These are phyloP conservation scores for Immersiporthe knoxdaviesiana DNA, from an alignment of 2,329 filamentous ascomycete species.

Conservation along the genomic window DNA sequence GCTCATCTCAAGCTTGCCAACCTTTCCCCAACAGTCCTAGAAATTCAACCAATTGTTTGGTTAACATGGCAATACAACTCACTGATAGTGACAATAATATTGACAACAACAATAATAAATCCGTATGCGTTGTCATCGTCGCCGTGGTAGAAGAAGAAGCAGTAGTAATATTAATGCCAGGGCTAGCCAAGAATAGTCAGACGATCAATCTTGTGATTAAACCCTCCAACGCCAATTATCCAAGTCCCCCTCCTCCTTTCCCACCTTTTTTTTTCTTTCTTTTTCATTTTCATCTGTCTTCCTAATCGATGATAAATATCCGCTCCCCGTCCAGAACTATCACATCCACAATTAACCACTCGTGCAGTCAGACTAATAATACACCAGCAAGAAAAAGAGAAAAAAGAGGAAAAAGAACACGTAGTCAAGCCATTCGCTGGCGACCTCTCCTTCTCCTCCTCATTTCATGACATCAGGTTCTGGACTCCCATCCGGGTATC, in stretches of 20 bases:
- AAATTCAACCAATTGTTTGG: background rate
- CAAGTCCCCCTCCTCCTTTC: background rate
- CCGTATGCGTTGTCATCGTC: too few relatives aligned
- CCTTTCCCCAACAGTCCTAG: background rate
- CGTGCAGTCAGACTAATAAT: slow-evolving; percentile 2
- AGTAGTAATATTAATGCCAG: background rate
- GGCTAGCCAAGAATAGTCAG: background rate
- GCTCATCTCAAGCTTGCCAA: background rate
- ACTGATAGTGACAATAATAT: too few relatives aligned
- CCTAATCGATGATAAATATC: background rate
- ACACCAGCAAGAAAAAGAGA: background rate
- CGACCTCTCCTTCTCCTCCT: background rate
- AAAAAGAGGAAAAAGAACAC: background rate
- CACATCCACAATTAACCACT: background rate
- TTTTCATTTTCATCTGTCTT: background rate
- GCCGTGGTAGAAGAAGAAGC: too few relatives aligned
- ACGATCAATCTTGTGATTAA: too few relatives aligned
- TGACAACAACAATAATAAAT: too few relatives aligned
- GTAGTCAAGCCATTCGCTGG: background rate
- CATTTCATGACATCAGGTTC: slow-evolving; percentile 49
- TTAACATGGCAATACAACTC: background rate
- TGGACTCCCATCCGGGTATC: slow-evolving; percentile 59
- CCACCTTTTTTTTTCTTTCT: background rate
- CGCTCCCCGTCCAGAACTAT: background rate
- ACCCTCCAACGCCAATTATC: background rate